Evolutionary conservation across 1,284 basidiomycete species (phyloP).

Genomic region (Ceratobasidium sp.): DNA sequence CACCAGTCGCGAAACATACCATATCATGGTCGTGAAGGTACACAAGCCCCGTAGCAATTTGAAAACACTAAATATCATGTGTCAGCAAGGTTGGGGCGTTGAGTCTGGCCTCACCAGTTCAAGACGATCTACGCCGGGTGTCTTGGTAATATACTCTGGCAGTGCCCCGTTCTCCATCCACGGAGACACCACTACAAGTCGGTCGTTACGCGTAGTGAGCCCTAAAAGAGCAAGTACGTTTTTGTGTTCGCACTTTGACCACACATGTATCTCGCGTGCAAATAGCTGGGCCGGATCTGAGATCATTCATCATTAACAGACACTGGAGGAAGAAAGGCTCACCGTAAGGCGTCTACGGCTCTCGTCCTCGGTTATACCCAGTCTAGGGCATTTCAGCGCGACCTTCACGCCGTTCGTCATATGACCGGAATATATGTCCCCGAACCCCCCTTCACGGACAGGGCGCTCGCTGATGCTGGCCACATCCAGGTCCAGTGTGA

Average conservation of each 20-base stretch:
- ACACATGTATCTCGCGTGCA: background rate
- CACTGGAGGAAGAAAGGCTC: background rate
- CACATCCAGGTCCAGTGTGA: background rate
- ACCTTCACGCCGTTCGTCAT: background rate
- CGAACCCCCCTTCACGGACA: background rate
- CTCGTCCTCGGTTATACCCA: background rate
- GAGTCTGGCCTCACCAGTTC: background rate
- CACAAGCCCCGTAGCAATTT: background rate
- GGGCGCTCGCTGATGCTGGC: background rate
- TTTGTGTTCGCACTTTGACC: background rate
- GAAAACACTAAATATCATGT: background rate
- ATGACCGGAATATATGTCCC: background rate
- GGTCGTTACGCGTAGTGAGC: background rate
- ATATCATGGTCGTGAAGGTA: background rate
- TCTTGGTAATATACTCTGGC: background rate
- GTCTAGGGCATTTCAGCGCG: background rate
- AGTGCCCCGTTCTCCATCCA: conserved; percentile 13
- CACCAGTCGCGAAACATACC: background rate
- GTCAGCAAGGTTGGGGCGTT: background rate
- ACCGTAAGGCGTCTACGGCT: background rate
- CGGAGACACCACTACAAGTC: background rate
- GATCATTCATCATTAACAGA: background rate
- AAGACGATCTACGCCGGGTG: background rate
- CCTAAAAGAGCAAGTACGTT: conserved; percentile 5
- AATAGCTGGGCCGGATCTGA: background rate